These are phyloP conservation scores for Boletus pseudopeckii DNA, from an alignment of 768 basidiomycete genomes.

Conservation along the genomic window DNA sequence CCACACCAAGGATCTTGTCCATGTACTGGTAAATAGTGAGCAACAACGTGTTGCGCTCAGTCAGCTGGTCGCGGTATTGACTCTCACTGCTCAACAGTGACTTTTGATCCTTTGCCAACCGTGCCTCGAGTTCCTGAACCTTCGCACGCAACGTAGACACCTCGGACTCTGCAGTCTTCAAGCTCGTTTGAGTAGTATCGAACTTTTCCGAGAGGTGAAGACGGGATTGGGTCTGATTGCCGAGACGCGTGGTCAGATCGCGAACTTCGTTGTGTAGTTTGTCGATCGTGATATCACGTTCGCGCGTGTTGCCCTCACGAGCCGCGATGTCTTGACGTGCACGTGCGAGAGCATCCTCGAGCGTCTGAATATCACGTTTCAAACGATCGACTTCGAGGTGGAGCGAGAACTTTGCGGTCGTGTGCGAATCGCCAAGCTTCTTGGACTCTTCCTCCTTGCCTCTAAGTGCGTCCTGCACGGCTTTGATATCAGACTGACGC, in stretches of 20 bases:
- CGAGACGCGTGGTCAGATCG: slow-evolving; percentile 74
- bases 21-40: slow-evolving; percentile 93
- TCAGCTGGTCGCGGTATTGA: slow-evolving; percentile 87
- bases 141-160: slow-evolving; percentile 54
- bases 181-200: slow-evolving; percentile 58
- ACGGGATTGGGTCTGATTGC: slow-evolving; percentile 82
- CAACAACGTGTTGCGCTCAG: slow-evolving; percentile 87
- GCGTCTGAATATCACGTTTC: slow-evolving; percentile 75
- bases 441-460: slow-evolving; percentile 72
- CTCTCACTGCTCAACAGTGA: slow-evolving; percentile 65
- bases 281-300: slow-evolving; percentile 72
- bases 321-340: slow-evolving; percentile 67
- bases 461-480: slow-evolving; percentile 71
- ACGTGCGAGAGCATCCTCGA: slow-evolving; percentile 75
- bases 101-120: slow-evolving; percentile 80
- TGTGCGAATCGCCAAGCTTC: slow-evolving; percentile 79
- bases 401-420: slow-evolving; percentile 77
- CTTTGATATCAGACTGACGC: slow-evolving; percentile 71
- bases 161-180: slow-evolving; percentile 71
- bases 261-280: slow-evolving; percentile 75
- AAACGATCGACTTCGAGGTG: slow-evolving; percentile 88
- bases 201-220: slow-evolving; percentile 88
- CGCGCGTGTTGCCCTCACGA: slow-evolving; percentile 59
- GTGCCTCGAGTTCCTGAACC: slow-evolving; percentile 71
- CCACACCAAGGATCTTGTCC: slow-evolving; percentile 89